Conservation (phyloP, 2,329 filamentous ascomycete genomes). For the Aspergillus tamarii region DNA sequence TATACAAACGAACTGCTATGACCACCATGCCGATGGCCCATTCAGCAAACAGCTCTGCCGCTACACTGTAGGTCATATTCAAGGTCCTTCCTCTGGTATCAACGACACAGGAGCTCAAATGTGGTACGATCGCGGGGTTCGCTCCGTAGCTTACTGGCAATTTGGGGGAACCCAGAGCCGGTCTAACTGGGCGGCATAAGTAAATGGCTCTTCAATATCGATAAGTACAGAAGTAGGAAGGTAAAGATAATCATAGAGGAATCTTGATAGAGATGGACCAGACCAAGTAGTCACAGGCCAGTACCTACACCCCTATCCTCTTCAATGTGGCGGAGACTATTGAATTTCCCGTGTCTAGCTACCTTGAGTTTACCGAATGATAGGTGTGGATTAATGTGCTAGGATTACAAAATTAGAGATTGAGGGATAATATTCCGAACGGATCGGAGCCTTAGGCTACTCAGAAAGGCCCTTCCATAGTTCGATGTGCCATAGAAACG, state of each 20-base stretch:
- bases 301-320: background rate
- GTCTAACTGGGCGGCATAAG: background rate
- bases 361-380: background rate
- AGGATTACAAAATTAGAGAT: too few relatives aligned
- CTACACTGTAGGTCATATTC: conserved; percentile 20
- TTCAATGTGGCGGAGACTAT: background rate
- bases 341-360: background rate
- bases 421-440: too few relatives aligned
- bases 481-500: background rate
- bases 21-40: conserved; percentile 23
- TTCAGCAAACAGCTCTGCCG: conserved; percentile 23
- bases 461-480: background rate
- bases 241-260: background rate
- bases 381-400: background rate
- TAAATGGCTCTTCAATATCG: background rate
- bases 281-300: background rate
- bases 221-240: background rate
- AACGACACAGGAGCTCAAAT: background rate
- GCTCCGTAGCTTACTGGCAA: background rate
- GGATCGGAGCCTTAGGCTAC: too few relatives aligned
- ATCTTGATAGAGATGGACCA: background rate
- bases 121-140: background rate
- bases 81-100: background rate
- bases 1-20: conserved; percentile 21
- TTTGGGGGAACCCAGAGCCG: background rate